phyloP scores from a whole-genome alignment of 2,329 filamentous ascomycete genomes.

The Epichloe coenophiala region DNA sequence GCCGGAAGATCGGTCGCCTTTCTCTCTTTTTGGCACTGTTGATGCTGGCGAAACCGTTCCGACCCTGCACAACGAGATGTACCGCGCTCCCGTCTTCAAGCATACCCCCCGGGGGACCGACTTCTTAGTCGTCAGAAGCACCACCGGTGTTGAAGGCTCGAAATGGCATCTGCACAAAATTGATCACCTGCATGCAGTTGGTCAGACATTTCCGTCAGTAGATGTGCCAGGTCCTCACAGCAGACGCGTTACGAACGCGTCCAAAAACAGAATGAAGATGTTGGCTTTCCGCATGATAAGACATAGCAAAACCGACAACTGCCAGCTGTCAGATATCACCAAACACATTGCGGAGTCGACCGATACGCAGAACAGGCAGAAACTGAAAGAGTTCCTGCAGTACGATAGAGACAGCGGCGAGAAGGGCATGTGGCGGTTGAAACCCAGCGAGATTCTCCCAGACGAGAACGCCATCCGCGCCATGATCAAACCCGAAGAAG shows the following conservation, averaged over 20 bases:
- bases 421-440: slow-evolving; percentile 71
- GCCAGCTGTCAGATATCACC: slow-evolving; percentile 74
- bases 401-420: slow-evolving; percentile 65
- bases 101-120: slow-evolving; percentile 67
- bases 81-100: slow-evolving; percentile 82
- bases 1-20: slow-evolving; percentile 90
- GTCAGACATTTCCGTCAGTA: slow-evolving; percentile 82
- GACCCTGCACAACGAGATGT: slow-evolving; percentile 91
- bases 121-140: slow-evolving; percentile 75
- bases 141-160: slow-evolving; percentile 63
- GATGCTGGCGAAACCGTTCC: slow-evolving; percentile 82
- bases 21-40: slow-evolving; percentile 87
- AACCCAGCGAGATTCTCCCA: slow-evolving; percentile 57
- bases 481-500: slow-evolving; percentile 91
- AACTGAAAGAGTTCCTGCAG: slow-evolving; percentile 89
- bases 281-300: slow-evolving; percentile 80
- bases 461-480: slow-evolving; percentile 69
- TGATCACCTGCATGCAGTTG: slow-evolving; percentile 81
- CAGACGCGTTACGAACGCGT: slow-evolving; percentile 89
- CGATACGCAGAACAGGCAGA: slow-evolving; percentile 90
- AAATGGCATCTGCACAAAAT: slow-evolving; percentile 78
- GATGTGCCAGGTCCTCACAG: slow-evolving; percentile 91
- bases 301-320: slow-evolving; percentile 54
- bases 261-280: slow-evolving; percentile 94
- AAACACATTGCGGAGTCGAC: slow-evolving; percentile 86